Percentiles rank a stretch among this genome's conserved stretches.
Evolutionary conservation across 1,139 yeast genomes (phyloP).

Genomic region (Geotrichum europaeum): DNA sequence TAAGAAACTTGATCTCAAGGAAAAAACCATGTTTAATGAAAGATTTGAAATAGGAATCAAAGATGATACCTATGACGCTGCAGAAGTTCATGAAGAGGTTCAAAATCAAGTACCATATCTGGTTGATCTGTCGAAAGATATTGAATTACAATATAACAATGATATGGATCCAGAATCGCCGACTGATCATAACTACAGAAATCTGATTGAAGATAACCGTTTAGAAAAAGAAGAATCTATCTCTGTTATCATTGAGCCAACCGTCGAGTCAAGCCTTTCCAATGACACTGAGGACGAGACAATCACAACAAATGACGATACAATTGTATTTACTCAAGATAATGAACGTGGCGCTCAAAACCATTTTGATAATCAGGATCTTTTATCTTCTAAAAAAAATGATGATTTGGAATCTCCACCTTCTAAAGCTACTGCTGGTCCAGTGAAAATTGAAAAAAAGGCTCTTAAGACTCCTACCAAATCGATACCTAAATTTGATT

Average conservation of each 20-base stretch:
- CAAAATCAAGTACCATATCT: not conserved
- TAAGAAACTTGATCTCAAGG: too few species aligned
- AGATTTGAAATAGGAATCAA: not conserved
- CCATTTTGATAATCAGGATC: not conserved
- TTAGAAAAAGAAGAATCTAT: not conserved
- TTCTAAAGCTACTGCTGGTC: not conserved
- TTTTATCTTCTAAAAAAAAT: not conserved
- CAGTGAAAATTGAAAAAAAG: not conserved
- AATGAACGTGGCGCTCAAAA: not conserved
- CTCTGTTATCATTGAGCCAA: not conserved
- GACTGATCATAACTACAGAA: not conserved
- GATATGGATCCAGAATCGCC: not conserved
- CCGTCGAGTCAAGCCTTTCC: not conserved
- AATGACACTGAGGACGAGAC: not conserved
- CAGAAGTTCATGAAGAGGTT: not conserved
- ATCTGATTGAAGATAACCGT: not conserved
- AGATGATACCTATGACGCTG: not conserved
- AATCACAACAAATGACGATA: not conserved
- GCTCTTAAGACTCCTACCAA: not conserved
- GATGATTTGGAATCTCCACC: not conserved
- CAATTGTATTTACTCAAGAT: not conserved
- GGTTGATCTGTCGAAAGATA: not conserved
- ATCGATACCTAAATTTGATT: not conserved
- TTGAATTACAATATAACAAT: not conserved
- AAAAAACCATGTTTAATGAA: not conserved